phyloP scores from a whole-genome alignment of 768 basidiomycete species.

The Paxillus ammoniavirescens region DNA sequence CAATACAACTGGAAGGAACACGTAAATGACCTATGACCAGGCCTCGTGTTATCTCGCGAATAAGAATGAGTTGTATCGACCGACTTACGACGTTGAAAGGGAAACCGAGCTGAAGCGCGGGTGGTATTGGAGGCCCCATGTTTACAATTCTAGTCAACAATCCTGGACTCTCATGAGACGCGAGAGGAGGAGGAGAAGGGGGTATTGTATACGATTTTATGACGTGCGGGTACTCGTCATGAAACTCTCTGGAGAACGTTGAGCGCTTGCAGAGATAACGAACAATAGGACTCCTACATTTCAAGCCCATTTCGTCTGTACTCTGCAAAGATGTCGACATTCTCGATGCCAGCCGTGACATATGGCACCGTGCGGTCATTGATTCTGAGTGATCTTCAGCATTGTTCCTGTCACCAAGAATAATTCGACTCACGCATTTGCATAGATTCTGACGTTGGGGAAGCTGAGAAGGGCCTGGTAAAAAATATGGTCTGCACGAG shows the following conservation, averaged over 20 bases:
- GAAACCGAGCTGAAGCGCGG: slow-evolving; percentile 55
- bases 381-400: slow-evolving; percentile 39
- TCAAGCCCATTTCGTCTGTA: slow-evolving; percentile 56
- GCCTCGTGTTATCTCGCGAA: slow-evolving; percentile 1
- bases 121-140: slow-evolving; percentile 50
- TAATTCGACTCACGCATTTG: slow-evolving; percentile 60
- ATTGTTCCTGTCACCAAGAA: neutral
- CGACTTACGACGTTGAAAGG: slow-evolving; percentile 68
- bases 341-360: slow-evolving; percentile 71
- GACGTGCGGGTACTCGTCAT: slow-evolving; percentile 55
- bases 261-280: slow-evolving; percentile 1
- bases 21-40: slow-evolving; percentile 47
- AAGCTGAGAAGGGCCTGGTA: slow-evolving; percentile 70
- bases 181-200: slow-evolving; percentile 37
- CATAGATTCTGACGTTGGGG: slow-evolving; percentile 70
- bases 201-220: slow-evolving; percentile 53
- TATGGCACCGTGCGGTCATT: slow-evolving; percentile 84
- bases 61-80: neutral
- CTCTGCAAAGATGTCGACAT: slow-evolving; percentile 62
- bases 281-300: slow-evolving; percentile 43
- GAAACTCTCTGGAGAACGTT: slow-evolving; percentile 43
- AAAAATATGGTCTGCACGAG: slow-evolving; percentile 61
- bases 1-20: slow-evolving; percentile 61
- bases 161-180: slow-evolving; percentile 39
- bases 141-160: slow-evolving; percentile 47